Evolutionary conservation across 176 grass and related monocot genomes (phyloP), one percentile per base, ranked within the genome.

Genomic region (Musa itinerans): DNA sequence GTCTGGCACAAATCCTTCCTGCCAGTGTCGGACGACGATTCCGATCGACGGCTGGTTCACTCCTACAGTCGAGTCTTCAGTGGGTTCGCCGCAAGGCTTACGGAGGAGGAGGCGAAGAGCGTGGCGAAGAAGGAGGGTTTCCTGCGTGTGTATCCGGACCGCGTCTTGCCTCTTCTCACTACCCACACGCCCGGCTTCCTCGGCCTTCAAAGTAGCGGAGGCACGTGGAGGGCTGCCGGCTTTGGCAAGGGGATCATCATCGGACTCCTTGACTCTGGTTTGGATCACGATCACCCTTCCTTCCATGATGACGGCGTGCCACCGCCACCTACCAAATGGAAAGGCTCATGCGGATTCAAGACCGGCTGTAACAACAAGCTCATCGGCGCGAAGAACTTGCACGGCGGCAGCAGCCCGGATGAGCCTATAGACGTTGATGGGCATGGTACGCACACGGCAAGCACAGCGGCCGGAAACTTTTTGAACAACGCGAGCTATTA

Each of bases 331-430:
- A 17, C 83, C n/a, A 85, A 64, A 53, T 85, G 83, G 78, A 76
- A 63, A 29, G 83, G 83, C 10, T 29, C 62, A 27, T 85, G 77
- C 16, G 22, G 52, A 0, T 64, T 80, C 52, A 14, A 85, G 11
- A 26, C 21, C 26, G n/a, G 59, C 23, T 84, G 77, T 72, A 85
- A 80, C 68, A 78, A 79, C 49, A 85, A 85, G 77, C 19, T 85
- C 49, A 85, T 85, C 54, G 83, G 83, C 14, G 83, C 77, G 21
- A 65, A 50, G 58, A 50, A 1, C 8, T 34, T 71, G 5, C 5
- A 49, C 14, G 4, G 0, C 0, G 53, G 58, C n/a, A 1, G 8
- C 54, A 50, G 15, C 3, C 51, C n/a, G 9, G 51, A 11, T 22
- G n/a, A 1, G 20, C 13, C 74, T 12, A 16, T 51, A 2, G 74